A percentile compares a stretch with the other conserved stretches of the same genome.
phyloP scores from a whole-genome alignment of 305 asterid species.

The Fraxinus nigra region DNA sequence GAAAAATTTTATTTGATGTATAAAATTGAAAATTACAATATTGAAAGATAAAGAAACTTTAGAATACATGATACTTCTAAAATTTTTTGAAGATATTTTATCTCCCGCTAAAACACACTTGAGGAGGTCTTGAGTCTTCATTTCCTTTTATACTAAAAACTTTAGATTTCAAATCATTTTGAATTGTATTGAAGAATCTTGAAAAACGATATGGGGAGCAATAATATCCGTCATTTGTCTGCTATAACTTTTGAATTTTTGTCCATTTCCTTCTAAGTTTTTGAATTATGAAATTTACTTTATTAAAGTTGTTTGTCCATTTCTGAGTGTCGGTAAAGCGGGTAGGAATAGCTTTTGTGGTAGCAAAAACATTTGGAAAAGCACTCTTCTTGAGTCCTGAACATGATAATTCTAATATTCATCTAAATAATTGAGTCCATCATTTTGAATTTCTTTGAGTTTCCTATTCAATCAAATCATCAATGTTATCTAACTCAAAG shows the following conservation, averaged over 20 bases:
- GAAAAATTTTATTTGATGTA: background rate
- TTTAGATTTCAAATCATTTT: background rate
- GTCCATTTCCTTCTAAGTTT: background rate
- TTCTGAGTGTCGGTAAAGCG: background rate
- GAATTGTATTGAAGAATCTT: background rate
- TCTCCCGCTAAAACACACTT: background rate
- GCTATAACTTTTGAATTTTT: background rate
- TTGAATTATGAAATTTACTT: background rate
- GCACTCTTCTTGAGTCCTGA: background rate
- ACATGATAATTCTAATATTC: background rate
- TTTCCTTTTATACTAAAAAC: background rate
- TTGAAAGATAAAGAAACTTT: background rate
- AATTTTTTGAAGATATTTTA: background rate
- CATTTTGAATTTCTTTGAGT: background rate
- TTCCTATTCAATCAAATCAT: no score
- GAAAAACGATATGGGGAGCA: background rate
- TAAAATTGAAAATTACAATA: background rate
- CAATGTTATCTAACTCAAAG: no score
- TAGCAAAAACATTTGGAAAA: background rate
- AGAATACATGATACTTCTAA: background rate
- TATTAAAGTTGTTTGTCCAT: background rate
- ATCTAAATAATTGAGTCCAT: background rate
- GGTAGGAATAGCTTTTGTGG: background rate
- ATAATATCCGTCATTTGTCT: background rate
- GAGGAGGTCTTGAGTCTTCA: background rate